These are phyloP conservation scores for Globisporangium solare DNA, from an alignment of 352 stramenopile species.

Conservation along the genomic window DNA sequence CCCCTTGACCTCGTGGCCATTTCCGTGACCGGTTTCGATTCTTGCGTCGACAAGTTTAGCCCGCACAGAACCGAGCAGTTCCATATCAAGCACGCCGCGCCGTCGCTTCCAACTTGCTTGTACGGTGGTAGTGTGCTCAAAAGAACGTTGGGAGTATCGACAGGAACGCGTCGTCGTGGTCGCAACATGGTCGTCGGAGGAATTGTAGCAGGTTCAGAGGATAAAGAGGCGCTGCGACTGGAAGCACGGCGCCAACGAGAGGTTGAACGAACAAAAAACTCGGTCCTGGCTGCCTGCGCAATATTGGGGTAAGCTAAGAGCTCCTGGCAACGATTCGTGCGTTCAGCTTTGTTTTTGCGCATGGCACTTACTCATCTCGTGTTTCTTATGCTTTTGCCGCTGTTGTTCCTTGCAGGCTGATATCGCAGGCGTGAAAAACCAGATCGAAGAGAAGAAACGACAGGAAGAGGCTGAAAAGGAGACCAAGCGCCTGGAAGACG, in stretches of 20 bases:
- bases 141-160: background rate
- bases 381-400: background rate
- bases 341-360: background rate
- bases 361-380: conserved; percentile 4
- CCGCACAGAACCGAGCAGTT: background rate
- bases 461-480: conserved; percentile 42
- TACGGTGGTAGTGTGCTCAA: background rate
- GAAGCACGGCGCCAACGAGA: conserved; percentile 60
- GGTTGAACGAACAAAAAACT: conserved; percentile 69
- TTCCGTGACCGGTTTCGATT: conserved; percentile 6
- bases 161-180: background rate
- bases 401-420: conserved; percentile 34
- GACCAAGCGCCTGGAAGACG: conserved; percentile 33
- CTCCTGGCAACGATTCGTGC: too few species aligned
- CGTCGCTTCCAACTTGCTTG: background rate
- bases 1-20: background rate
- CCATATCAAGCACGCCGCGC: conserved; percentile 1
- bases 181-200: conserved; percentile 13
- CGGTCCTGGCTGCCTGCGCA: conserved; percentile 52
- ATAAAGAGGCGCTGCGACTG: conserved; percentile 48
- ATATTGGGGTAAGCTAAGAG: conserved; percentile 44
- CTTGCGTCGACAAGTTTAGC: background rate
- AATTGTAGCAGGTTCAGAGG: conserved; percentile 16
- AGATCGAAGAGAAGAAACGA: conserved; percentile 60
- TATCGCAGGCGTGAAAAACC: conserved; percentile 70